Conservation (phyloP, 1,284 basidiomycete species). For the Rhodotorula sp. region DNA sequence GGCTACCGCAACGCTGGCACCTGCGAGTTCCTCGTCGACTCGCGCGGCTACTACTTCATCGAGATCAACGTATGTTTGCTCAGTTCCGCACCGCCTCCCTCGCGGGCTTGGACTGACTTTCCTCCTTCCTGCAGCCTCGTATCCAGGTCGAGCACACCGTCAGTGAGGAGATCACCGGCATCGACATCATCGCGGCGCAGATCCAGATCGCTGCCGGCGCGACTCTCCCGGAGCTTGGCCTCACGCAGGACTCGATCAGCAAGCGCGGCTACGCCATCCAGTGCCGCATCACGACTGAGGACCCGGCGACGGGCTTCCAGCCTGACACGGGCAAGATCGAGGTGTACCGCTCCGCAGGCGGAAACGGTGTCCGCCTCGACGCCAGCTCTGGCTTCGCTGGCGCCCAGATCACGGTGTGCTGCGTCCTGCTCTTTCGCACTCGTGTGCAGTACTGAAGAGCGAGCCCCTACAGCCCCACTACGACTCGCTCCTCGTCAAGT, state of each 20-base stretch:
- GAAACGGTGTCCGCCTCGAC: slow-evolving; percentile 97
- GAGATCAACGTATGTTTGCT: slow-evolving; percentile 60
- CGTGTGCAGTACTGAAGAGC: no score
- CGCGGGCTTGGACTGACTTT: background rate
- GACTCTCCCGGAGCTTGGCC: slow-evolving; percentile 88
- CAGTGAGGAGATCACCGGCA: slow-evolving; percentile 95
- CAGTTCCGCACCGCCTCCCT: background rate
- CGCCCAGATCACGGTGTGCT: slow-evolving; percentile 82
- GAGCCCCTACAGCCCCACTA: slow-evolving; percentile 69
- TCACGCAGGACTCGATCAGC: slow-evolving; percentile 94
- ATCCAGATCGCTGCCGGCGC: slow-evolving; percentile 94
- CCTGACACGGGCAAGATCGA: slow-evolving; percentile 99
- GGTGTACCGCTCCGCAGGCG: slow-evolving; percentile 97
- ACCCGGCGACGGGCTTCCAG: slow-evolving; percentile 86
- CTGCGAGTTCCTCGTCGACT: slow-evolving; percentile 77
- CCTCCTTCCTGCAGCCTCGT: slow-evolving; percentile 57
- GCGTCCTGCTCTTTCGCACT: no score
- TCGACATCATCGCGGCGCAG: slow-evolving; percentile 97
- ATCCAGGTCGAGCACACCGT: slow-evolving; percentile 96
- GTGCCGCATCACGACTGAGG: slow-evolving; percentile 99
- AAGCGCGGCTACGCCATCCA: slow-evolving; percentile 98
- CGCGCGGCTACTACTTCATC: slow-evolving; percentile 97
- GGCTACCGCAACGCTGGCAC: slow-evolving; percentile 96
- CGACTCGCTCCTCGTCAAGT: slow-evolving; percentile 96
- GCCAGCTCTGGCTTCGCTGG: slow-evolving; percentile 97